A percentile compares a stretch with the other conserved stretches of the same genome.
Conservation (phyloP, 2,329 filamentous ascomycete species). For the Aspergillus pseudoterreus region DNA sequence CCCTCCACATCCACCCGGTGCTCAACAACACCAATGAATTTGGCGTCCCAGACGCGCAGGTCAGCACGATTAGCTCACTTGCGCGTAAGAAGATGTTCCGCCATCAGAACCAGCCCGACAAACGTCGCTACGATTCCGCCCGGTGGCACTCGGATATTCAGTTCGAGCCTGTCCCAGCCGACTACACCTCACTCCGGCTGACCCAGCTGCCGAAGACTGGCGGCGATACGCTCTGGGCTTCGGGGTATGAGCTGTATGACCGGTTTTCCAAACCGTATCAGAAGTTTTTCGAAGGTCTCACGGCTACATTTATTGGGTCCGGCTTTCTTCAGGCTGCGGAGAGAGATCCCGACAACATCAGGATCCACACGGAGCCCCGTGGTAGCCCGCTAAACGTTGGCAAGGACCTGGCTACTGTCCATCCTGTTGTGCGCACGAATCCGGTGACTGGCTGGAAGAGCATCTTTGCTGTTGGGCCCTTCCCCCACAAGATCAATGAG, state of each 20-base stretch:
- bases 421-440: constrained; percentile 59
- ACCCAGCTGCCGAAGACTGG: constrained; percentile 55
- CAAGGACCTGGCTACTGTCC: constrained; percentile 46
- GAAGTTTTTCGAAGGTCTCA: constrained; percentile 57
- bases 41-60: constrained; percentile 56
- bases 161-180: constrained; percentile 61
- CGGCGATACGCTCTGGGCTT: constrained; percentile 63
- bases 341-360: constrained; percentile 6
- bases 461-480: constrained; percentile 46
- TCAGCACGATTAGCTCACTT: constrained; percentile 61
- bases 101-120: constrained; percentile 28
- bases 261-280: constrained; percentile 56
- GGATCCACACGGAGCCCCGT: constrained; percentile 43
- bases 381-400: constrained; percentile 56
- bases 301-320: constrained; percentile 52
- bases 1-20: constrained; percentile 59
- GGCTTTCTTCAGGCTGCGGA: constrained; percentile 49
- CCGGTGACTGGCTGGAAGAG: constrained; percentile 63
- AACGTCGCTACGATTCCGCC: constrained; percentile 41
- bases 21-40: constrained; percentile 54
- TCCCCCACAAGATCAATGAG: constrained; percentile 42
- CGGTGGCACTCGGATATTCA: constrained; percentile 60
- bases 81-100: constrained; percentile 48
- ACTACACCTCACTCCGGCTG: constrained; percentile 61
- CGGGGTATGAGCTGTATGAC: constrained; percentile 65